These are phyloP conservation scores for Cucumis cinereus DNA, from an alignment of 306 rosid genomes.

Conservation along the genomic window DNA sequence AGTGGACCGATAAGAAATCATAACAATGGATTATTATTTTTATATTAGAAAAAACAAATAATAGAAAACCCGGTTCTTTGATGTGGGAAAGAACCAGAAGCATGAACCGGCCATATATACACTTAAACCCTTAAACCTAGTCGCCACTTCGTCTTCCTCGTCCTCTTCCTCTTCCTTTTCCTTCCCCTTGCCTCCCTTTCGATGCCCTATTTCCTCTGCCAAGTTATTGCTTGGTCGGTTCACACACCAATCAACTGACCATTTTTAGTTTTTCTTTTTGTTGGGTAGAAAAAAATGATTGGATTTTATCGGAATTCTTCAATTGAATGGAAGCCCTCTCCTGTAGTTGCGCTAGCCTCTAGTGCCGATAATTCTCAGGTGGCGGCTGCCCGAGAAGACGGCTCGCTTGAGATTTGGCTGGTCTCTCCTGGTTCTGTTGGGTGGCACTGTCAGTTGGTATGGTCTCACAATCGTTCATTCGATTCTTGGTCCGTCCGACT, in stretches of 20 bases:
- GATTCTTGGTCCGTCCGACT: neutral
- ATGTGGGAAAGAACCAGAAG: no score
- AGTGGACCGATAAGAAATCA: no score
- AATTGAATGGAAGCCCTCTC: slow-evolving; percentile 73
- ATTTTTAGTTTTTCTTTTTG: neutral
- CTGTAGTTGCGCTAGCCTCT: slow-evolving; percentile 67
- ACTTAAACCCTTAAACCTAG: no score
- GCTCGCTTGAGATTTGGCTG: slow-evolving; percentile 91
- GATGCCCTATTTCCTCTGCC: slow-evolving; percentile 3
- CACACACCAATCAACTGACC: neutral
- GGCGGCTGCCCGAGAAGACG: slow-evolving; percentile 88
- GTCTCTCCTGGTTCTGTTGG: slow-evolving; percentile 90
- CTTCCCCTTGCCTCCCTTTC: no score
- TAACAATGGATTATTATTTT: no score
- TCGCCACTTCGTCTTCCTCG: no score
- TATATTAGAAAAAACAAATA: no score
- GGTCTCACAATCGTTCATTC: neutral
- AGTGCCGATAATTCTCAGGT: slow-evolving; percentile 67
- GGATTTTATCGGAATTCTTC: slow-evolving; percentile 39
- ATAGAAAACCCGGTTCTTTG: no score
- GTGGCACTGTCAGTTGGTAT: slow-evolving; percentile 97
- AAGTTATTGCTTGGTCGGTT: neutral
- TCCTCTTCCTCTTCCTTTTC: no score
- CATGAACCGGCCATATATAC: no score
- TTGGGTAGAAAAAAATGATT: slow-evolving; percentile 21